Percentiles rank a stretch among this genome's conserved stretches.
phyloP scores from a whole-genome alignment of 108 stramenopile genomes.

The Cylindrotheca fusiformis region DNA sequence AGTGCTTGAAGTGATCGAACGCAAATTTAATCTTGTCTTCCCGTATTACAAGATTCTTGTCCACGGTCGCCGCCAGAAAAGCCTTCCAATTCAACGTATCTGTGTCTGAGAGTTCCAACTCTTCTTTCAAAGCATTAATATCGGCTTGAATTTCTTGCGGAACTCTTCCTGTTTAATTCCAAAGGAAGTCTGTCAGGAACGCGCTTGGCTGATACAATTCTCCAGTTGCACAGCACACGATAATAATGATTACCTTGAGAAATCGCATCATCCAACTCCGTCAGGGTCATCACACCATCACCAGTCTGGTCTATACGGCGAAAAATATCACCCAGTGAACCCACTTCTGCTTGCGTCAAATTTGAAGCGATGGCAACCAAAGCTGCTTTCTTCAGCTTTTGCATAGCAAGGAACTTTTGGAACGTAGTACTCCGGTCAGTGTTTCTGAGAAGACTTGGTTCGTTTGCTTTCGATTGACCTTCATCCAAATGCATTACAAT shows the following conservation, averaged over 20 bases:
- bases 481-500: slow-evolving; percentile 41
- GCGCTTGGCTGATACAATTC: background rate
- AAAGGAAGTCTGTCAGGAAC: background rate
- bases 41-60: slow-evolving; percentile 67
- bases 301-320: slow-evolving; percentile 60
- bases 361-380: slow-evolving; percentile 77
- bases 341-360: slow-evolving; percentile 73
- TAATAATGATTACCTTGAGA: slow-evolving; percentile 42
- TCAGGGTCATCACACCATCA: slow-evolving; percentile 70
- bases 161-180: slow-evolving; percentile 21
- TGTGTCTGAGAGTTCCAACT: slow-evolving; percentile 62
- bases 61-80: slow-evolving; percentile 82
- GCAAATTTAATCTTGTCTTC: slow-evolving; percentile 85
- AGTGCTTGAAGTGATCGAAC: slow-evolving; percentile 81
- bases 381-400: slow-evolving; percentile 86
- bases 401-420: slow-evolving; percentile 74
- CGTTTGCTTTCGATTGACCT: slow-evolving; percentile 7
- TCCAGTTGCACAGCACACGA: background rate
- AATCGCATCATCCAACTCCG: slow-evolving; percentile 72
- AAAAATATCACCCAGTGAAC: slow-evolving; percentile 71
- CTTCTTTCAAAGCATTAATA: slow-evolving; percentile 51
- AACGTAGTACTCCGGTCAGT: slow-evolving; percentile 45
- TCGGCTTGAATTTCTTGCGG: slow-evolving; percentile 33
- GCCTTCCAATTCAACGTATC: slow-evolving; percentile 83
- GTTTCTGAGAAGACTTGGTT: slow-evolving; percentile 19